Conservation (phyloP, 78 protist genomes). For the Emiliania huxleyi region DNA sequence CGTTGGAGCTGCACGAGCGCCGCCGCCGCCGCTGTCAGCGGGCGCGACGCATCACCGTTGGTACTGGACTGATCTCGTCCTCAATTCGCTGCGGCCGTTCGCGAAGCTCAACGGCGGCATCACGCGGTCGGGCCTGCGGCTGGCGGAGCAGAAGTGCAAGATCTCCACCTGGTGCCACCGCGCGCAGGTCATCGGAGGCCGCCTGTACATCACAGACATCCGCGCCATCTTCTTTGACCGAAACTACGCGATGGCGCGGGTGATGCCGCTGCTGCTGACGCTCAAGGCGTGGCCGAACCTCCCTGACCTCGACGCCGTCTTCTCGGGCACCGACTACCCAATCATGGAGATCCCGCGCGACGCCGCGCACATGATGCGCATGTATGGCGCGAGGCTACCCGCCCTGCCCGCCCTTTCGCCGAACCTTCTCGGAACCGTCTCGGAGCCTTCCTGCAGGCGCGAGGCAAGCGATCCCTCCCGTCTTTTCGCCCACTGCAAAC, state of each 20-base stretch:
- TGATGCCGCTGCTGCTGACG: background rate
- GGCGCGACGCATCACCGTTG: background rate
- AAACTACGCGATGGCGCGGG: background rate
- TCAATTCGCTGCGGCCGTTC: background rate
- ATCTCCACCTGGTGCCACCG: slow-evolving; percentile 20
- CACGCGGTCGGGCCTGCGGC: background rate
- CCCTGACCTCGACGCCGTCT: slow-evolving; percentile 5
- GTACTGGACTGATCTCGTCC: background rate
- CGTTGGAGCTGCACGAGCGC: too few species aligned
- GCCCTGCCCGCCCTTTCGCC: background rate
- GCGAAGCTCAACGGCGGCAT: slow-evolving; percentile 8
- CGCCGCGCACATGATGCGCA: background rate
- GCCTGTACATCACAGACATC: background rate
- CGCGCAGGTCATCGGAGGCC: slow-evolving; percentile 14
- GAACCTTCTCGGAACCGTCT: too few species aligned
- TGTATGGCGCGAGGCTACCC: background rate
- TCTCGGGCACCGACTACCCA: slow-evolving; percentile 3
- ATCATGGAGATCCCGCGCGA: background rate
- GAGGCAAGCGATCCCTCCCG: background rate
- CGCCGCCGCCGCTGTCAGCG: background rate
- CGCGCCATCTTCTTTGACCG: slow-evolving; percentile 21
- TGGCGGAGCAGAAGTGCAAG: slow-evolving; percentile 27
- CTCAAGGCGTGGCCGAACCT: background rate
- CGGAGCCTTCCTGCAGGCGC: too few species aligned
- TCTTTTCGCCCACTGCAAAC: background rate